Evolutionary conservation across 345 rosid species (phyloP).

Genomic region (Dimocarpus longan): DNA sequence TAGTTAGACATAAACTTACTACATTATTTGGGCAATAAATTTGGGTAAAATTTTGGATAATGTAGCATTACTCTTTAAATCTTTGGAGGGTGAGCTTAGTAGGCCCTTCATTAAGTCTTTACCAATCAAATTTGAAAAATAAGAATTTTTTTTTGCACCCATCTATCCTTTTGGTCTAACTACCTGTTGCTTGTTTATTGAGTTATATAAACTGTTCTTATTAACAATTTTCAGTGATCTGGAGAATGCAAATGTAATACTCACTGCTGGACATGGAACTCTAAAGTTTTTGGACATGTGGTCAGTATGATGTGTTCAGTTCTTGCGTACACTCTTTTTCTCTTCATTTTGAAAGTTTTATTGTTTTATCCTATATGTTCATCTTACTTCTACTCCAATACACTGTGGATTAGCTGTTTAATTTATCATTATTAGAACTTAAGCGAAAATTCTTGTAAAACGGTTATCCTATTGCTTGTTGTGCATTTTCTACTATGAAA

Average conservation of each 20-base stretch:
- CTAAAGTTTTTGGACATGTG: constrained; percentile 93
- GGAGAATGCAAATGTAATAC: constrained; percentile 64
- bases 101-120: no score
- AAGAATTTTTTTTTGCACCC: background rate
- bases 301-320: constrained; percentile 37
- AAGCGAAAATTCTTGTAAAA: background rate
- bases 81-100: no score
- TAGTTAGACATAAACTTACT: no score
- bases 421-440: background rate
- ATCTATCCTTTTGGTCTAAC: background rate
- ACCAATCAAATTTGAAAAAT: no score
- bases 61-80: no score
- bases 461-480: background rate
- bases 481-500: background rate
- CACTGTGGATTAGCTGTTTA: constrained; percentile 5
- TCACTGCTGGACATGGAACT: constrained; percentile 86
- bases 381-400: background rate
- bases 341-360: background rate
- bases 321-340: constrained; percentile 5
- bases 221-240: constrained; percentile 51
- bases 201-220: constrained; percentile 18
- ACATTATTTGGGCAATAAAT: no score
- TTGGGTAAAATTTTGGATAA: no score
- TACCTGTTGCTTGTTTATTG: constrained; percentile 14
- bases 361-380: background rate